Evolutionary conservation across 495 filamentous ascomycete species (phyloP), one percentile per base, ranked within the genome.

Genomic region (Poronia punctata): DNA sequence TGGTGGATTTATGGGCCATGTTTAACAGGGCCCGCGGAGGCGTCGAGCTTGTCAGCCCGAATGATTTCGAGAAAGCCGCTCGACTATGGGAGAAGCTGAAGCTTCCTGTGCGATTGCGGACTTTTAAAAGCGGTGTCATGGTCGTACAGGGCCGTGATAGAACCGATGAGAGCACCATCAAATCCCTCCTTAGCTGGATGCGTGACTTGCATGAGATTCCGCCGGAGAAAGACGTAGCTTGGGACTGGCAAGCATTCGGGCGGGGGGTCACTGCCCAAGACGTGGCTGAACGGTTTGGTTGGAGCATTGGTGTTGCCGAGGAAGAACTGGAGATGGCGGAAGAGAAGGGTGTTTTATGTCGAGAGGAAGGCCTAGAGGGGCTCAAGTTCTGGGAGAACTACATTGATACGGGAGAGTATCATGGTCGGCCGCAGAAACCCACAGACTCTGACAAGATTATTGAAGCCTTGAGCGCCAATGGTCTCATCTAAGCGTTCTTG

Each of bases 241-340:
- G 86, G 85, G 82, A 87, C 52, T 87, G 84, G 82, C 68, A 61
- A 14, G 41, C 66, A 16, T 93, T 84, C 56, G 93, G 90, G 2
- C 72, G 79, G 27, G 86, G 88, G 4, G 79, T 99, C 17, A 97
- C 88, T 4, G 88, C 89, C 6, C 83, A 90, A 50, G 89, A 96
- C 56, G 76, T 77, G 0, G 92, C 92, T 1, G 86, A 94, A 62
- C 72, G 75, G 35, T 99, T 99, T 65, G 86, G 88, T 16, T 99
- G 92, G 92, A 97, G 92, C 59, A 83, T 99, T 11, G 93, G 93
- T n/a, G 92, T 99, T 15, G 93, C 92, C 3, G 80, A 78, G 38
- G 93, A 97, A 56, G 93, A 97, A 60, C 64, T 99, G 21, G 88
- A 95, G 62, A 96, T 97, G 92, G 92, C 92, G 5, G 88, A 88